Conservation (phyloP, 352 stramenopile species). For the Vaucheria bursata region DNA sequence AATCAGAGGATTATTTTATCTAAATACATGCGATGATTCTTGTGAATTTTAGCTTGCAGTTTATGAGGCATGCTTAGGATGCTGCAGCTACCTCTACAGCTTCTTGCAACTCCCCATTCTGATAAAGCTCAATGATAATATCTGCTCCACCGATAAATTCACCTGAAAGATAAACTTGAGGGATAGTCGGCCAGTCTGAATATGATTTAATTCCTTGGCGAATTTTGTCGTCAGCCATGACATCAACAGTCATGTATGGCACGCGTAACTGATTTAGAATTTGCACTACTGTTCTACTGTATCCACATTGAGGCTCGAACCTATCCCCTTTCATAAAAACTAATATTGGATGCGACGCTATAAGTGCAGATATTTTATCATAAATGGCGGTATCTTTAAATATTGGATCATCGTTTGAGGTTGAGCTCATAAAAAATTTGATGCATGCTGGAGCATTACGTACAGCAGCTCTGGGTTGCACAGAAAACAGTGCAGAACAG, state of each 20-base stretch:
- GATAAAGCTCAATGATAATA: slow-evolving; percentile 49
- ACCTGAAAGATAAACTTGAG: slow-evolving; percentile 94
- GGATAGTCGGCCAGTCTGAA: slow-evolving; percentile 68
- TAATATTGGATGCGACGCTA: slow-evolving; percentile 79
- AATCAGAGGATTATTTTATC: no score
- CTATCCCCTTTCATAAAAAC: slow-evolving; percentile 98
- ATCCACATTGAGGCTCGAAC: slow-evolving; percentile 90
- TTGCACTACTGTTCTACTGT: slow-evolving; percentile 90
- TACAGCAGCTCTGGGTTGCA: no score
- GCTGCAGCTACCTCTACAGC: slow-evolving; percentile 48
- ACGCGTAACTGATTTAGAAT: slow-evolving; percentile 65
- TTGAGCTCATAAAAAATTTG: no score
- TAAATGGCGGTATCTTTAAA: not conserved
- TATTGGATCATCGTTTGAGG: no score
- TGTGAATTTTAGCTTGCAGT: no score
- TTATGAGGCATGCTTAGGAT: no score
- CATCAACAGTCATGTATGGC: slow-evolving; percentile 88
- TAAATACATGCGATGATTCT: no score
- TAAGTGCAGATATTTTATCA: slow-evolving; percentile 24
- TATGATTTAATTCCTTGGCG: slow-evolving; percentile 84
- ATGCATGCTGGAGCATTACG: no score
- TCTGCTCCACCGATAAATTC: slow-evolving; percentile 44
- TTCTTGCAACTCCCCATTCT: slow-evolving; percentile 47
- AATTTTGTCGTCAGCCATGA: slow-evolving; percentile 78
- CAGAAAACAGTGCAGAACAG: no score